These are phyloP conservation scores for Phytophthora colocasiae DNA, from an alignment of 352 stramenopile genomes.

Conservation along the genomic window DNA sequence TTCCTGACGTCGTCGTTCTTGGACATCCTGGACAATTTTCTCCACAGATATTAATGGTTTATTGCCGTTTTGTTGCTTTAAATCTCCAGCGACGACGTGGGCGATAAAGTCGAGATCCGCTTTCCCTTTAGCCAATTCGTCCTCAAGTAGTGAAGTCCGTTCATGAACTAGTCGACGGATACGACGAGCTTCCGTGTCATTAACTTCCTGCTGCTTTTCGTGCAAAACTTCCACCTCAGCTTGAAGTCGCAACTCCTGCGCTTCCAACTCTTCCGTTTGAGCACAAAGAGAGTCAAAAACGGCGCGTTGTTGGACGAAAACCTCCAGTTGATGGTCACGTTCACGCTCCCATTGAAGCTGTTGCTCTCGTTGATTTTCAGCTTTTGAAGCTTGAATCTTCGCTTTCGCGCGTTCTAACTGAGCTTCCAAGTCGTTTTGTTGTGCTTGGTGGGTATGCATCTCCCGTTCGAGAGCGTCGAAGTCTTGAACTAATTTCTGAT, in stretches of 20 bases:
- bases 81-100: slow-evolving; percentile 37
- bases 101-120: slow-evolving; percentile 59
- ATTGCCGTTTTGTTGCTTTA: slow-evolving; percentile 9
- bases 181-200: slow-evolving; percentile 44
- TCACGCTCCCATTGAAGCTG: slow-evolving; percentile 48
- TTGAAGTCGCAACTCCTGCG: slow-evolving; percentile 47
- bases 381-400: slow-evolving; percentile 16
- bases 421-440: slow-evolving; percentile 38
- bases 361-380: slow-evolving; percentile 30
- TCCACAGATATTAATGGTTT: slow-evolving; percentile 19
- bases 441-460: slow-evolving; percentile 36
- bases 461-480: slow-evolving; percentile 55
- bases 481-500: slow-evolving; percentile 61
- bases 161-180: slow-evolving; percentile 58
- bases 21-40: slow-evolving; percentile 42
- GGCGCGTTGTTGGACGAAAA: slow-evolving; percentile 35
- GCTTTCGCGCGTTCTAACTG: slow-evolving; percentile 27
- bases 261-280: slow-evolving; percentile 40
- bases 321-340: slow-evolving; percentile 44
- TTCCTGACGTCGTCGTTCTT: slow-evolving; percentile 39
- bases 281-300: slow-evolving; percentile 28
- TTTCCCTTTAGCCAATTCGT: slow-evolving; percentile 53
- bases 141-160: slow-evolving; percentile 50
- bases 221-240: slow-evolving; percentile 59
- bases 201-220: slow-evolving; percentile 47